Evolutionary conservation across 139 green algal species (phyloP), one percentile per base, ranked within the genome.

Genomic region (Yamagishiella unicocca): DNA sequence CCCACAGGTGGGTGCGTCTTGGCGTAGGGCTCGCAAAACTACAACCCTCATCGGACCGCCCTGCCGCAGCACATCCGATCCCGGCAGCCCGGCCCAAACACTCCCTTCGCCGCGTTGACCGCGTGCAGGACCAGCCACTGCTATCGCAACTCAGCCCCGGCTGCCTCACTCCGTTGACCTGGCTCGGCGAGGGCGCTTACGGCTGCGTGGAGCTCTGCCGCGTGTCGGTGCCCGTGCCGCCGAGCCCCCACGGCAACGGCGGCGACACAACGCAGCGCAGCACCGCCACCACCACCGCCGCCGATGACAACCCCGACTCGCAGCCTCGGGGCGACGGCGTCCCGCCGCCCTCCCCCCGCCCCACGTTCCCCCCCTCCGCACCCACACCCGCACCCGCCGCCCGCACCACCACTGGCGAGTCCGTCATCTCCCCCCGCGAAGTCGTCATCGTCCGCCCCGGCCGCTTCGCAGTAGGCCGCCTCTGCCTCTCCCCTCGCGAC

Each of bases 201-300:
- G 80, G 80, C 45, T 54, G 80, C 35, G 80, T 86, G 19, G 80
- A 86, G 31, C 80, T 86, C 29, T 86, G 80, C 43, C 43, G 80
- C 4, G 43, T 86, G 1, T 46, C 61, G 4, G 62, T 85, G 0
- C 40, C 79, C 6, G 27, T 61, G 2, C 37, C 8, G 42, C 22
- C 24, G 71, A 4, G 71, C 27, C 25, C n/a, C n/a, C n/a, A n/a
- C n/a, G n/a, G n/a, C n/a, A n/a, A n/a, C n/a, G n/a, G n/a, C n/a
- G n/a, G 33, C 38, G 4, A 4, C 6, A 31, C 68, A 1, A 54
- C 1, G 12, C 25, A 33, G n/a, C 2, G 10, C 37, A 50, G 37
- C 14, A 5, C 68, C 33, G 68, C 37, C 24, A 54, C 37, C 1
- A 35, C 76, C 14, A 14, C 45, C 14, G 17, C 66, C 25, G 17